These are phyloP conservation scores for Taiwanofungus camphoratus DNA, from an alignment of 1,284 basidiomycete genomes.

Conservation along the genomic window DNA sequence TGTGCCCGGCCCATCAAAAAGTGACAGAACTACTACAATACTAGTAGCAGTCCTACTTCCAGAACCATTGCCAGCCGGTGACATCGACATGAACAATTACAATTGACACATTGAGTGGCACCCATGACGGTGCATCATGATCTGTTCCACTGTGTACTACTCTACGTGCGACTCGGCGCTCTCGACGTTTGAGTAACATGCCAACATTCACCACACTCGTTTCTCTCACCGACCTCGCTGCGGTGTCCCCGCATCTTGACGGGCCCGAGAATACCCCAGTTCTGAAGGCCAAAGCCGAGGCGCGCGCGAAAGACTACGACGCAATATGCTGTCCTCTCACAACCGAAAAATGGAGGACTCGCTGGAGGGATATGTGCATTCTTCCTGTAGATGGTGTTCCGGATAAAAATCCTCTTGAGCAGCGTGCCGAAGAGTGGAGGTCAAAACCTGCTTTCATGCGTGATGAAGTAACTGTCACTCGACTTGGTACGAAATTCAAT, in stretches of 20 bases:
- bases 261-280: constrained; percentile 38
- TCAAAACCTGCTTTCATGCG: constrained; percentile 71
- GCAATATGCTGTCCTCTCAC: constrained; percentile 80
- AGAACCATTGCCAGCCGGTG: no score
- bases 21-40: no score
- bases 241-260: constrained; percentile 16
- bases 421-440: constrained; percentile 87
- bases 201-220: constrained; percentile 30
- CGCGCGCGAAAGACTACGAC: constrained; percentile 56
- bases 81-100: no score
- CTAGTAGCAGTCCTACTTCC: no score
- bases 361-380: constrained; percentile 90
- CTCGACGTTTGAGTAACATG: constrained; percentile 21
- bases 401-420: constrained; percentile 51
- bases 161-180: background rate
- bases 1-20: no score
- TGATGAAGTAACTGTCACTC: constrained; percentile 86
- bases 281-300: constrained; percentile 43
- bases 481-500: constrained; percentile 54
- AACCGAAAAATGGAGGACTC: constrained; percentile 78
- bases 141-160: background rate
- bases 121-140: no score
- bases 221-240: constrained; percentile 34
- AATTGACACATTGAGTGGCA: no score
- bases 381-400: constrained; percentile 48